Base-by-base conservation (phyloP, 345 rosid species). In the Populus ilicifolia region DNA sequence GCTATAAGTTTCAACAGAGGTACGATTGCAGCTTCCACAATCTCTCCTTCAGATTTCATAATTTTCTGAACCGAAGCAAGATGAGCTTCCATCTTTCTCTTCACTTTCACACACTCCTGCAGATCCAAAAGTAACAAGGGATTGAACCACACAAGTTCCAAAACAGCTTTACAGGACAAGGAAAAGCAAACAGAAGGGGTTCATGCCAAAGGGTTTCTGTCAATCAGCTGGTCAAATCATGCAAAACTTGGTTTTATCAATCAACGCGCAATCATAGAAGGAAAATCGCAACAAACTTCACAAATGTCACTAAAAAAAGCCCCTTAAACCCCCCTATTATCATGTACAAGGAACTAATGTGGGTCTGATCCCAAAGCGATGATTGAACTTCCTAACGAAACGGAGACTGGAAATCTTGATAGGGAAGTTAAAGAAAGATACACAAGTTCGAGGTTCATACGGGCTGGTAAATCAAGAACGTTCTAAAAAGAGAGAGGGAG, bases 1-100 rank as follows among this genome's bases (percentile, higher is more conserved):
- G 85, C 61, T 18, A 85, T 81, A 35, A 87, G 90, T 71, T 85
- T 84, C 74, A 84, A 52, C 8, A 87, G 44, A 0, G 88, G 88
- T 29, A 85, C 5, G 5, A 84, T 69, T 43, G 86, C 87, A 33
- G 81, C 77, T 27, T 70, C 0, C 10, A 78, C 69, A 52, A 44
- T 41, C 67, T 75, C 83, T 11, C 75, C 69, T 27, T 33, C 66
- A 5, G 78, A 78, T 52, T 63, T 41, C 6, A 29, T 2, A 5
- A 61, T 38, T 70, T 77, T 23, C 7, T 41, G 62, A 2, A 2
- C 23, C 0, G 18, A 30, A 73, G 43, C 18, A 21, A 48, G 73
- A 5, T 56, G 16, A 35, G 35, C 6, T 36, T 74, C 77, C 77
- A 70, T 67, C 74, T 56, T 77, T 56, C 16, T 29, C 18, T n/a